A percentile compares a stretch with the other conserved stretches of the same genome.
Conservation (phyloP, 2,329 filamentous ascomycete genomes). For the Pseudogymnoascus sp. region DNA sequence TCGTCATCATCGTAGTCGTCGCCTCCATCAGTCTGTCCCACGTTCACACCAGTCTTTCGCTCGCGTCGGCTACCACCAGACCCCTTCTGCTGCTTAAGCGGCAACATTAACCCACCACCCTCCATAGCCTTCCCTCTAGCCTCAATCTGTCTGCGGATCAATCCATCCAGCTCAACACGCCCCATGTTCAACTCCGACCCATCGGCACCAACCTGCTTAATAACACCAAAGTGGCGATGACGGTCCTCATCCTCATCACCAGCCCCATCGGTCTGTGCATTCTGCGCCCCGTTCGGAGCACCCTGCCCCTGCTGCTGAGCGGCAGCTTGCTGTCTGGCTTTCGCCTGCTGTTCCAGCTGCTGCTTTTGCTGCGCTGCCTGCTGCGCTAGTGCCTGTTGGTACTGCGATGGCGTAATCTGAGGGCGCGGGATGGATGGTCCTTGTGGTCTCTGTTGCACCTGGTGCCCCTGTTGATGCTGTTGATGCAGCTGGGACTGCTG, state of each 20-base stretch:
- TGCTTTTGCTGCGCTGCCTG: conserved; percentile 27
- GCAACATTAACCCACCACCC: conserved; percentile 68
- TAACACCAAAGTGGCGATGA: conserved; percentile 37
- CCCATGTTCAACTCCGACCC: conserved; percentile 51
- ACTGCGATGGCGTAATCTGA: conserved; percentile 15
- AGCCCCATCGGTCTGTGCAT: conserved; percentile 70
- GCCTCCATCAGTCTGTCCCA: conserved; percentile 45
- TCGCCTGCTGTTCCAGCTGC: conserved; percentile 25
- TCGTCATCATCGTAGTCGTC: conserved; percentile 55
- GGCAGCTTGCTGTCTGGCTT: conserved; percentile 15
- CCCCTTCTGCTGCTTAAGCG: conserved; percentile 42
- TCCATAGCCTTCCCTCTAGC: conserved; percentile 62
- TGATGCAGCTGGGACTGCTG: conserved; percentile 16
- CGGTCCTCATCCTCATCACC: conserved; percentile 45
- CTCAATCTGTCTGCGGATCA: conserved; percentile 63
- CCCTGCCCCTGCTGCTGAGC: conserved; percentile 27
- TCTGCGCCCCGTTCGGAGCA: conserved; percentile 36
- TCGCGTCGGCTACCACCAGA: conserved; percentile 19
- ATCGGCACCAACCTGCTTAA: conserved; percentile 49
- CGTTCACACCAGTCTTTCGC: not conserved
- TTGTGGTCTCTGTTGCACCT: conserved; percentile 18
- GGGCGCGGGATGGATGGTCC: conserved; percentile 15
- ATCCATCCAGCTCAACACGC: conserved; percentile 57
- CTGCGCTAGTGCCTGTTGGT: conserved; percentile 26
- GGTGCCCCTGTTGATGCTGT: conserved; percentile 21